Evolutionary conservation across 2,329 filamentous ascomycete genomes (phyloP).

Genomic region (Fusarium verticillioides): DNA sequence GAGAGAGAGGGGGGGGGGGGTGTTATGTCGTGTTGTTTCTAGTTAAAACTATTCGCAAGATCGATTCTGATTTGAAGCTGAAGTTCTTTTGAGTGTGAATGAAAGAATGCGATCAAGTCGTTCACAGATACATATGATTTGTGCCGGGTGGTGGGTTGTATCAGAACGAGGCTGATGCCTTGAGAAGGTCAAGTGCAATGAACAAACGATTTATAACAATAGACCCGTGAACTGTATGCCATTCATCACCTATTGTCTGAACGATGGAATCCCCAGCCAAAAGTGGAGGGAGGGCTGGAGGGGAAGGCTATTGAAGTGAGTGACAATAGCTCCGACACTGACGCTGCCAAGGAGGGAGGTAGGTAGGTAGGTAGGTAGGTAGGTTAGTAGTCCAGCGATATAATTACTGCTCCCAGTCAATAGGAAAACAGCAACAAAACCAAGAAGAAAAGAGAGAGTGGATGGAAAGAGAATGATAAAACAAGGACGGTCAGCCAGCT

Average conservation of each 20-base stretch:
- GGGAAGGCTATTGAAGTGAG: constrained; percentile 22
- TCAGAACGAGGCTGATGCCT: neutral
- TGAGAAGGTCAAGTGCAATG: neutral
- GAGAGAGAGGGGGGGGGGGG: no score
- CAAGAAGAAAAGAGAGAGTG: neutral
- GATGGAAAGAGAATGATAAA: constrained; percentile 5
- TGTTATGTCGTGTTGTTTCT: neutral
- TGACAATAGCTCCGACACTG: constrained; percentile 13
- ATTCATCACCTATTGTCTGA: constrained; percentile 21
- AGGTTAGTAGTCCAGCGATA: constrained; percentile 18
- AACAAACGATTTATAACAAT: constrained; percentile 27
- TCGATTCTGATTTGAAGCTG: constrained; percentile 10
- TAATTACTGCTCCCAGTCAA: constrained; percentile 24
- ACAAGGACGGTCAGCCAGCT: constrained; percentile 43
- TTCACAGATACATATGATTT: constrained; percentile 9
- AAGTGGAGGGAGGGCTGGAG: constrained; percentile 28
- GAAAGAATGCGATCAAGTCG: constrained; percentile 6
- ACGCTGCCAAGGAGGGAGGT: constrained; percentile 31
- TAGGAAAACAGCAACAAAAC: constrained; percentile 9
- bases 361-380: neutral
- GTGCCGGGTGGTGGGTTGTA: neutral
- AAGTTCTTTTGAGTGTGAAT: constrained; percentile 5
- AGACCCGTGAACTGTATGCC: constrained; percentile 8
- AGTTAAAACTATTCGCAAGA: neutral
- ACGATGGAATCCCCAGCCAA: constrained; percentile 21